These are phyloP conservation scores for Incumbomyces delicatus DNA, from an alignment of 2,329 filamentous ascomycete genomes.

Conservation along the genomic window DNA sequence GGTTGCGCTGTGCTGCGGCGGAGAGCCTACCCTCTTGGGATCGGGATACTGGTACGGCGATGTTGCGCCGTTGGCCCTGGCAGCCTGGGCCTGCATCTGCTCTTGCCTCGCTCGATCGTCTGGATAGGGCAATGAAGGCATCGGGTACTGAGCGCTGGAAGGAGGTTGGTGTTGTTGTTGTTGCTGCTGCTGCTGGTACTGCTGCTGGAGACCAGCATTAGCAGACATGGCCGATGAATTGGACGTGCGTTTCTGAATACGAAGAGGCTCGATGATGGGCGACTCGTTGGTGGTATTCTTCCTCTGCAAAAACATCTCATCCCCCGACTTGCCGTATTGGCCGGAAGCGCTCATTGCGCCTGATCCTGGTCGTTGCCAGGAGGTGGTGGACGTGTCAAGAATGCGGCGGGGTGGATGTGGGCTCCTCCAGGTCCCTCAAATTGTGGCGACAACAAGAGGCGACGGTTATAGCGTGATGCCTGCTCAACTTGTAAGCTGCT, in stretches of 20 bases:
- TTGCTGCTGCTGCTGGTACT: too few species aligned
- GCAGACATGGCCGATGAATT: slow-evolving; percentile 42
- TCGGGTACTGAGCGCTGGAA: slow-evolving; percentile 55
- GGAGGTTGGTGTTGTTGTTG: slow-evolving; percentile 34
- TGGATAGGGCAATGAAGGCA: slow-evolving; percentile 64
- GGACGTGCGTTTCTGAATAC: slow-evolving; percentile 69
- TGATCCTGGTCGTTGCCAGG: not conserved
- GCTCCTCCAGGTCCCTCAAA: not conserved
- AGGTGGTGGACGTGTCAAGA: not conserved
- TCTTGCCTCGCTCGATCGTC: slow-evolving; percentile 46
- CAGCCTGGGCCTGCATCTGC: slow-evolving; percentile 28
- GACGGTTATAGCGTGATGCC: not conserved
- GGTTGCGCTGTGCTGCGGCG: slow-evolving; percentile 14
- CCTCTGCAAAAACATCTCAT: slow-evolving; percentile 68
- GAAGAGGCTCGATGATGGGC: slow-evolving; percentile 64
- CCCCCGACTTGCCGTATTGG: slow-evolving; percentile 58
- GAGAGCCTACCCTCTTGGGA: slow-evolving; percentile 22
- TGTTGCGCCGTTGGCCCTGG: slow-evolving; percentile 26
- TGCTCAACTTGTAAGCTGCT: not conserved
- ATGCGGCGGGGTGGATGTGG: slow-evolving; percentile 5
- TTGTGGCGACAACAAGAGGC: not conserved
- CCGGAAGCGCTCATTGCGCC: slow-evolving; percentile 35
- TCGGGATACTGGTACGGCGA: slow-evolving; percentile 39
- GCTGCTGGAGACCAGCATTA: slow-evolving; percentile 25
- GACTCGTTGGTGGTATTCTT: slow-evolving; percentile 55